A percentile compares a stretch with the other conserved stretches of the same genome.
Conservation (phyloP, 805 yeast genomes). For the Debaryomyces hansenii region DNA sequence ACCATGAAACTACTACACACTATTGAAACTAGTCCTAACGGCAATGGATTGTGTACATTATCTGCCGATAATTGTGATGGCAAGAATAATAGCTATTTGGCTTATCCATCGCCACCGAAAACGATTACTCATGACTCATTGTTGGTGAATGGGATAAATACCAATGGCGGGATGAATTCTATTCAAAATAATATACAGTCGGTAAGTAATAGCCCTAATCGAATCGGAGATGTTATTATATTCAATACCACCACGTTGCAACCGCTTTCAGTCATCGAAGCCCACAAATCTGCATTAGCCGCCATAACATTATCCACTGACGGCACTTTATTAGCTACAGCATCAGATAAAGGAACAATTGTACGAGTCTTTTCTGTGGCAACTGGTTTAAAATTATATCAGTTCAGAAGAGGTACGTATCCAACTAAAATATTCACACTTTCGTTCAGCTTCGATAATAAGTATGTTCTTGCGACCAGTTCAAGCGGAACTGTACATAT, state of each 20-base stretch:
- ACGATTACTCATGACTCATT: slow-evolving; percentile 44
- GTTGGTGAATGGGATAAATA: slow-evolving; percentile 39
- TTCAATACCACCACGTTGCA: slow-evolving; percentile 74
- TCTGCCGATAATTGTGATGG: slow-evolving; percentile 37
- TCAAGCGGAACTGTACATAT: slow-evolving; percentile 92
- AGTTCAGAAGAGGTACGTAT: slow-evolving; percentile 84
- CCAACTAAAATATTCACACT: slow-evolving; percentile 78
- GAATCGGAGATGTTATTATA: slow-evolving; percentile 71
- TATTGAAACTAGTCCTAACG: slow-evolving; percentile 44
- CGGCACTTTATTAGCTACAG: slow-evolving; percentile 82
- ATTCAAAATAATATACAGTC: slow-evolving; percentile 39
- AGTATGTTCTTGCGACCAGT: slow-evolving; percentile 77
- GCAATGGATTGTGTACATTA: slow-evolving; percentile 59
- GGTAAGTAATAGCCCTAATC: slow-evolving; percentile 41
- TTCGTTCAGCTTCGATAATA: slow-evolving; percentile 69
- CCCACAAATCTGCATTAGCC: slow-evolving; percentile 79
- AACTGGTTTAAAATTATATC: slow-evolving; percentile 62
- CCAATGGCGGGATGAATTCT: slow-evolving; percentile 41
- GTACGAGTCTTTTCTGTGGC: slow-evolving; percentile 75
- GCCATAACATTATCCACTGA: slow-evolving; percentile 67
- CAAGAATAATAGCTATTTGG: slow-evolving; percentile 53
- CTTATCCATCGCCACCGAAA: slow-evolving; percentile 78
- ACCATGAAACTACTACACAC: slow-evolving; percentile 44
- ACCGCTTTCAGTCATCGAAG: slow-evolving; percentile 80
- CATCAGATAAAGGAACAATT: slow-evolving; percentile 88